Base-by-base conservation (phyloP, 192 early-diverging fungal genomes). In the Borealophlyctis nickersoniae region DNA sequence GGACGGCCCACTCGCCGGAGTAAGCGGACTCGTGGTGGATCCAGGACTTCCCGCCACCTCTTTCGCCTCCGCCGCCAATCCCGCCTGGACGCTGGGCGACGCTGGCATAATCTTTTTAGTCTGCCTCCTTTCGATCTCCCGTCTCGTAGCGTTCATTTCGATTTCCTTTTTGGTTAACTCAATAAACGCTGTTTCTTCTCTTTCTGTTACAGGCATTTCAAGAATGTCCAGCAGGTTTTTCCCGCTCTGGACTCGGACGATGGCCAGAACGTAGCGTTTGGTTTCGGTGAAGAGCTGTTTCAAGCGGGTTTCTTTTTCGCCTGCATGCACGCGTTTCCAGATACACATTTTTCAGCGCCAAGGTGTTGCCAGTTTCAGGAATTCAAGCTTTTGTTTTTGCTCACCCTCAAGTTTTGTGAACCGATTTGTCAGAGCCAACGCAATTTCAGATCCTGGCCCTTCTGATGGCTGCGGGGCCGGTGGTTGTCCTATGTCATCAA, bases 181-280 rank as follows among this genome's bases (percentile, higher is more conserved):
- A n/a, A 62, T 56, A 52, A 75, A 83, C 32, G 35, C 33, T 22
- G 82, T 70, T 71, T 98, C 94, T 67, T 96, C 88, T 65, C 84
- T 76, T 3, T 83, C 66, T 1, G 88, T 87, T 0, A 91, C 86
- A 2, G 86, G 76, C 3, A 85, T 77, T 63, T 89, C 86, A 16
- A 98, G 77, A 52, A 97, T 93, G 67, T 93, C 91, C 30, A 92
- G 80, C 27, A 98, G 73, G 60, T 87, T 89, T 48, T 77, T 70
- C 4, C 94, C 96, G 14, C 82, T 77, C 75, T 95, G 91, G n/a
- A 95, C 82, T 32, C 87, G 87, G 55, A 97, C 80, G 31, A 95
- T 86, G n/a, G 83, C 79, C 49, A 94, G 75, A 30, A 94, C 82
- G 59, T 90, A 81, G 33, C 94, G 85, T 76, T 97, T 98, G 35